These are phyloP conservation scores for Suillus ampliporus DNA, from an alignment of 768 basidiomycete genomes.

Conservation along the genomic window DNA sequence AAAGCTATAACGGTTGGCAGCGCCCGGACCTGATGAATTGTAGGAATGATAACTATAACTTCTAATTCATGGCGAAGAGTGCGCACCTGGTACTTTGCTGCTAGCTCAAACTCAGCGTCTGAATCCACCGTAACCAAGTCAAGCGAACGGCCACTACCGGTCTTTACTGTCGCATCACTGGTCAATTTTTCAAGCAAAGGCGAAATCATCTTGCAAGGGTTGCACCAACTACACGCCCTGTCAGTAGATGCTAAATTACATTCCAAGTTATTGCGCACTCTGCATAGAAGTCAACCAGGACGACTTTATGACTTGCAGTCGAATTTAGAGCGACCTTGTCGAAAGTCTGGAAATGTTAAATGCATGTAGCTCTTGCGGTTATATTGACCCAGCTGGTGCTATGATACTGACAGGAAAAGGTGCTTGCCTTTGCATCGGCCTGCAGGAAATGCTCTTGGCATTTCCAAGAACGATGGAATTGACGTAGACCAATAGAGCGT, in stretches of 20 bases:
- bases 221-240: constrained; percentile 67
- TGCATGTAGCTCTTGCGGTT: constrained; percentile 8
- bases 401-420: not conserved
- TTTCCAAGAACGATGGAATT: constrained; percentile 48
- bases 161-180: constrained; percentile 44
- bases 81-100: constrained; percentile 53
- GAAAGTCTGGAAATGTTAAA: constrained; percentile 39
- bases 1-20: constrained; percentile 86
- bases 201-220: constrained; percentile 74
- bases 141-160: constrained; percentile 60
- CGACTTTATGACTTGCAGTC: constrained; percentile 52
- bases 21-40: constrained; percentile 57
- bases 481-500: constrained; percentile 18
- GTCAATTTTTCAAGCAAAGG: constrained; percentile 72
- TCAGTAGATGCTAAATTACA: constrained; percentile 13
- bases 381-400: constrained; percentile 12
- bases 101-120: constrained; percentile 59
- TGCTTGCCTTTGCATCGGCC: constrained; percentile 51
- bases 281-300: constrained; percentile 82
- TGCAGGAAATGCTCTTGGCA: constrained; percentile 47
- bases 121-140: constrained; percentile 78
- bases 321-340: constrained; percentile 34
- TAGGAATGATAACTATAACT: constrained; percentile 1
- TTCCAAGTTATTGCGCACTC: constrained; percentile 54
- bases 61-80: constrained; percentile 13